Evolutionary conservation across 2,329 filamentous ascomycete genomes (phyloP).

Genomic region (Leptodontidium sp.): DNA sequence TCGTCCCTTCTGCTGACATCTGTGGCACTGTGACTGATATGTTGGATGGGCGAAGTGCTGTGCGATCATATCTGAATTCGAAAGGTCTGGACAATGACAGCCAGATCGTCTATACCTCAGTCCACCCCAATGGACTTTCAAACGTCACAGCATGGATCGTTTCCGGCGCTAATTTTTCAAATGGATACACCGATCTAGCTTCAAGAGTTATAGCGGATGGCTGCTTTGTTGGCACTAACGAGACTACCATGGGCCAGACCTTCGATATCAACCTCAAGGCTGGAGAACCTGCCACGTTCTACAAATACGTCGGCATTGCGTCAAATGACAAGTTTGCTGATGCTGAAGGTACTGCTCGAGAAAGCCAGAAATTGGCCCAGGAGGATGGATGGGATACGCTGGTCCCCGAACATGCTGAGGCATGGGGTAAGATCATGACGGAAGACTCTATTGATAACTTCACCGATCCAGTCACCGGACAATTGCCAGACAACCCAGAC

Average conservation of each 20-base stretch:
- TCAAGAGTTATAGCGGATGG: slow-evolving; percentile 39
- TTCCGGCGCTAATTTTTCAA: slow-evolving; percentile 54
- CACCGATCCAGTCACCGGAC: slow-evolving; percentile 61
- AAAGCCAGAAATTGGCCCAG: slow-evolving; percentile 60
- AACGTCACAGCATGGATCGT: slow-evolving; percentile 70
- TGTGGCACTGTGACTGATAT: slow-evolving; percentile 71
- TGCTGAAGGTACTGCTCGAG: slow-evolving; percentile 61
- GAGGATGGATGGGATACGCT: slow-evolving; percentile 62
- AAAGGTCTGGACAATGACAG: slow-evolving; percentile 62
- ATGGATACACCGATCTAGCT: slow-evolving; percentile 49
- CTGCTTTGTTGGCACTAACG: slow-evolving; percentile 62
- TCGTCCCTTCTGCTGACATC: slow-evolving; percentile 61
- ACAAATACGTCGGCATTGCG: slow-evolving; percentile 74
- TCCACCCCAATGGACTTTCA: slow-evolving; percentile 66
- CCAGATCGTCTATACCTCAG: slow-evolving; percentile 68
- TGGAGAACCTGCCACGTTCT: slow-evolving; percentile 62
- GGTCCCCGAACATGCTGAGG: slow-evolving; percentile 62
- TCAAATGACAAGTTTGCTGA: slow-evolving; percentile 72
- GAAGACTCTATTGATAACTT: slow-evolving; percentile 70
- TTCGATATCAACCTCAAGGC: slow-evolving; percentile 61
- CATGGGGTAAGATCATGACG: slow-evolving; percentile 70
- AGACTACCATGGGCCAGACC: slow-evolving; percentile 71
- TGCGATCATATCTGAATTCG: slow-evolving; percentile 65
- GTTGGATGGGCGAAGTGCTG: slow-evolving; percentile 72
- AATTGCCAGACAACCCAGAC: slow-evolving; percentile 65